A percentile compares a stretch with the other conserved stretches of the same genome.
These are phyloP conservation scores for Microbotryum saponariae DNA, from an alignment of 1,284 basidiomycete species.

Conservation along the genomic window DNA sequence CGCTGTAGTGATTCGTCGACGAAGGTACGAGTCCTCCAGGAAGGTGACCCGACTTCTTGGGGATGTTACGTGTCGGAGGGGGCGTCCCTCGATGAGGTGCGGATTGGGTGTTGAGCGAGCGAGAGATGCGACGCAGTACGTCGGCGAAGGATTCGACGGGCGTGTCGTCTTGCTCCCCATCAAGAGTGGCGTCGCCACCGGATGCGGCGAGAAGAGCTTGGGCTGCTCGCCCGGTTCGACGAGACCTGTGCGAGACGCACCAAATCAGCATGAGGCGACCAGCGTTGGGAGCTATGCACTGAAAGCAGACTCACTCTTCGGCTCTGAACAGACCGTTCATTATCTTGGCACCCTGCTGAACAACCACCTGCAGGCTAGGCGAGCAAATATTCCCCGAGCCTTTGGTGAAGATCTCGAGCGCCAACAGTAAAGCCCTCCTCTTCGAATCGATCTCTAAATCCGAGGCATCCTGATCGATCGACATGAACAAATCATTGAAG, in stretches of 20 bases:
- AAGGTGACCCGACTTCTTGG: conserved; percentile 1
- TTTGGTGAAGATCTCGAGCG: conserved; percentile 29
- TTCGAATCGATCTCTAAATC: conserved; percentile 28
- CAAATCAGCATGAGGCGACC: too few species aligned
- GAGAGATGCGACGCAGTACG: conserved; percentile 25
- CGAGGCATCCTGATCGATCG: conserved; percentile 30
- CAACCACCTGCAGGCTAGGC: conserved; percentile 15
- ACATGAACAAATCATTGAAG: conserved; percentile 32
- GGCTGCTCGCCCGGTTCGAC: conserved; percentile 18
- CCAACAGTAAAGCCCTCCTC: conserved; percentile 21
- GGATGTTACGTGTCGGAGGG: conserved; percentile 31
- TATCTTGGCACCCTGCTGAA: conserved; percentile 23
- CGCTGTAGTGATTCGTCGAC: background rate
- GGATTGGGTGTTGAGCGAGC: conserved; percentile 24
- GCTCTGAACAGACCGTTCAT: conserved; percentile 28
- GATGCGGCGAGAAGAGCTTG: conserved; percentile 19
- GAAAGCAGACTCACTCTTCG: conserved; percentile 13
- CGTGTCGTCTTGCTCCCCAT: conserved; percentile 13
- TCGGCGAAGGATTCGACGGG: conserved; percentile 28
- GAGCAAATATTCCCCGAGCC: conserved; percentile 11
- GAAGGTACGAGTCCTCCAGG: background rate
- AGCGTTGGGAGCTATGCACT: too few species aligned
- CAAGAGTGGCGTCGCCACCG: conserved; percentile 2
- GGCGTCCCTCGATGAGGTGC: conserved; percentile 31
- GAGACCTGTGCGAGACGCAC: background rate